Evolutionary conservation across 2,329 filamentous ascomycete genomes (phyloP).

Genomic region (Colletotrichum incanum): DNA sequence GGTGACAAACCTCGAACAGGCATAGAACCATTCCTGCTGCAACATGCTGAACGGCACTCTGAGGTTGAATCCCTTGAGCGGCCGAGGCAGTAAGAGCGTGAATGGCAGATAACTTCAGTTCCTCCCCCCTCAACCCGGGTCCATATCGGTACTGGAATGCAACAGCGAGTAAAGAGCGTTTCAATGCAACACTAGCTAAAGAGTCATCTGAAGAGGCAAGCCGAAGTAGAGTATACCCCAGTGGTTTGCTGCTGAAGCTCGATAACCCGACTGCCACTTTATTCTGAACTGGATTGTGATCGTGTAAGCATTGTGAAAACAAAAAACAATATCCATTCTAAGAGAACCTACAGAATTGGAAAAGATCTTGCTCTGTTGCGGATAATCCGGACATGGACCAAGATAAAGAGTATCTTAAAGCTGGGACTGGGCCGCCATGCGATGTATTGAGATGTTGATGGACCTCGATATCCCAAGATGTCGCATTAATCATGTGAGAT

Average conservation of each 20-base stretch:
- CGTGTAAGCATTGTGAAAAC: neutral
- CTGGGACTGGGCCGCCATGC: neutral
- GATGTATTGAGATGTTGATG: conserved; percentile 7
- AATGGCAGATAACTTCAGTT: conserved; percentile 48
- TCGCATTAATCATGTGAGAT: conserved; percentile 46
- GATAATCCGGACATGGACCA: neutral
- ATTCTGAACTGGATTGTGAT: neutral
- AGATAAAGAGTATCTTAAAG: neutral
- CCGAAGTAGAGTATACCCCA: conserved; percentile 47
- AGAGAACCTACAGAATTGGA: neutral
- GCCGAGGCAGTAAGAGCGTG: conserved; percentile 45
- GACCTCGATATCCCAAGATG: conserved; percentile 45
- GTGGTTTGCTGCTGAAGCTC: conserved; percentile 28
- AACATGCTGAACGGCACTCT: conserved; percentile 48
- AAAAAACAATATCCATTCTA: no score
- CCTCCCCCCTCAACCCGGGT: conserved; percentile 44
- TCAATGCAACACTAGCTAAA: conserved; percentile 44
- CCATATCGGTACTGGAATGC: conserved; percentile 47
- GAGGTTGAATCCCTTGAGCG: conserved; percentile 36
- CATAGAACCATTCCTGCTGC: conserved; percentile 51
- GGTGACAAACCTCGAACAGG: conserved; percentile 48
- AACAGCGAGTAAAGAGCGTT: conserved; percentile 48
- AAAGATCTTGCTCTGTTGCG: neutral
- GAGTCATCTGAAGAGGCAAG: conserved; percentile 47
- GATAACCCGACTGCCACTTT: neutral